Conservation (phyloP, 345 rosid genomes). For the Aegle marmelos region DNA sequence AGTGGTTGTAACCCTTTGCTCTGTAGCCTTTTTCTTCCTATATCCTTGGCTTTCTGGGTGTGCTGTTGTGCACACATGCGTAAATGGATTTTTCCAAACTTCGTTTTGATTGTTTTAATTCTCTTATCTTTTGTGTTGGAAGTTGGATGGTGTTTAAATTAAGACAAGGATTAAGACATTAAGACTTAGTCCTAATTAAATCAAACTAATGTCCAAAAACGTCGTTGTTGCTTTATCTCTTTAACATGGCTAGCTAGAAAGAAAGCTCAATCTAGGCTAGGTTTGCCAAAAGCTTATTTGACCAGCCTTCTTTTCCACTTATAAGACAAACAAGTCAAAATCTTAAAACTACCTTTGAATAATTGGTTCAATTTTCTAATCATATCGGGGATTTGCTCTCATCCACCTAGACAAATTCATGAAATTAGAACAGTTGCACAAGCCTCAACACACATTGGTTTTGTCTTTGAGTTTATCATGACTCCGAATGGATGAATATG, state of each 20-base stretch:
- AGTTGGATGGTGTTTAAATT: background rate
- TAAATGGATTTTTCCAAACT: background rate
- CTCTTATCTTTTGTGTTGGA: background rate
- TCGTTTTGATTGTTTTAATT: background rate
- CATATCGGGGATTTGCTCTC: background rate
- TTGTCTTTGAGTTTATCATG: background rate
- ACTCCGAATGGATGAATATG: background rate
- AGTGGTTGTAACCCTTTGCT: background rate
- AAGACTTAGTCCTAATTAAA: background rate
- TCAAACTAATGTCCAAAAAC: background rate
- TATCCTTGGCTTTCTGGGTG: slow-evolving; percentile 10
- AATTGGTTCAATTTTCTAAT: background rate
- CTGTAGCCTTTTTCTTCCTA: background rate
- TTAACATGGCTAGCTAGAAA: background rate
- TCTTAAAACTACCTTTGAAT: background rate
- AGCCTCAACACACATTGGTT: background rate
- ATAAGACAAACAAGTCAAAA: slow-evolving; percentile 8
- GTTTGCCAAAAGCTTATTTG: background rate
- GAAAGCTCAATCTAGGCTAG: background rate
- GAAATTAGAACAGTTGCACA: background rate
- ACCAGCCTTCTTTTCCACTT: background rate
- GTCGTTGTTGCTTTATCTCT: background rate
- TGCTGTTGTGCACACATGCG: background rate
- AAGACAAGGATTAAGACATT: background rate
- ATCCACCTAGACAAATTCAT: background rate